Percentiles rank a stretch among this genome's conserved stretches.
Conservation (phyloP, 352 stramenopile genomes). For the Globisporangium apiculatum region DNA sequence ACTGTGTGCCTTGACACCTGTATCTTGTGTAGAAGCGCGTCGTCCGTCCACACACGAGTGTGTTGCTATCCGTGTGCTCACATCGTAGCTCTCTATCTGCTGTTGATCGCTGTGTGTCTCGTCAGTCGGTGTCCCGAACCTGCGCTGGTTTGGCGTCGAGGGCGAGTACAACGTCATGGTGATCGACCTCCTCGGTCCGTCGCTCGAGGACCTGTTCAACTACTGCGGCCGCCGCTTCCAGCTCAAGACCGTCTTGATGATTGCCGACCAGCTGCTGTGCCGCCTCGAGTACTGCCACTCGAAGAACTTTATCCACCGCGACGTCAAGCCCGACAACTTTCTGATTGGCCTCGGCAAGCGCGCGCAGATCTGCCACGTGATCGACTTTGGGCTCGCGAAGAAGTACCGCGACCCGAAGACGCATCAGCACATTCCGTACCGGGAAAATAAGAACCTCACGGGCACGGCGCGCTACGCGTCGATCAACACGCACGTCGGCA, state of each 20-base stretch:
- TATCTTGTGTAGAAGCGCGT: not conserved
- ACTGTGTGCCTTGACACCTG: not conserved
- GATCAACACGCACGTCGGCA: slow-evolving; percentile 98
- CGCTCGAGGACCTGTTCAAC: slow-evolving; percentile 86
- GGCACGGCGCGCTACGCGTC: slow-evolving; percentile 96
- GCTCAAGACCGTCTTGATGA: slow-evolving; percentile 96
- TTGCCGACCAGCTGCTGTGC: slow-evolving; percentile 82
- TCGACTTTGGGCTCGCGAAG: slow-evolving; percentile 89
- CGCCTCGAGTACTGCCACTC: slow-evolving; percentile 85
- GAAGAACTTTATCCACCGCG: slow-evolving; percentile 88
- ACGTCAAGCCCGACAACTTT: slow-evolving; percentile 90
- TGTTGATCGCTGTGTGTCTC: not conserved
- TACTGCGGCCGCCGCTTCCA: slow-evolving; percentile 86
- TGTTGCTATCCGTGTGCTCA: not conserved
- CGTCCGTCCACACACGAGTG: too few relatives aligned
- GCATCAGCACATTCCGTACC: slow-evolving; percentile 88
- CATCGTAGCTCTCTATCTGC: not conserved
- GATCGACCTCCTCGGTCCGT: slow-evolving; percentile 97
- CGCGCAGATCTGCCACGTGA: slow-evolving; percentile 83
- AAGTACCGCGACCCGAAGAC: slow-evolving; percentile 88
- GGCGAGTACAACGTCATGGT: slow-evolving; percentile 99
- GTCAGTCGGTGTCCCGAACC: slow-evolving; percentile 96
- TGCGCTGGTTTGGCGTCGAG: slow-evolving; percentile 99
- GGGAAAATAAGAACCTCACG: slow-evolving; percentile 90
- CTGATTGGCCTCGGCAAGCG: slow-evolving; percentile 83